A percentile compares a stretch with the other conserved stretches of the same genome.
Evolutionary conservation across 176 grass and related monocot genomes (phyloP).

Genomic region (Aegilops umbellulata): DNA sequence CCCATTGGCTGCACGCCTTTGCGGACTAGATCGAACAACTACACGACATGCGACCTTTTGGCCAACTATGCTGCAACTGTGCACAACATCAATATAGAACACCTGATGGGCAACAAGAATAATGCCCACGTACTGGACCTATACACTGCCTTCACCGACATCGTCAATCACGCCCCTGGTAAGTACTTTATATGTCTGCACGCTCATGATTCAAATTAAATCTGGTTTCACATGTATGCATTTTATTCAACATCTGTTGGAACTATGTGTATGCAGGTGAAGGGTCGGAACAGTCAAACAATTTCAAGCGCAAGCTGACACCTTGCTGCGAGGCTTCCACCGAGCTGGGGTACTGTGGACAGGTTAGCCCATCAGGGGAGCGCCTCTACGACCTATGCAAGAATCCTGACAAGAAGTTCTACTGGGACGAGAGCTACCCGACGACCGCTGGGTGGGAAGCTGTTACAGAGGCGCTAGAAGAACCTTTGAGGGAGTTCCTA

Average conservation of each 20-base stretch:
- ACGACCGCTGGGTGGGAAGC: no score
- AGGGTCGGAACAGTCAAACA: neutral
- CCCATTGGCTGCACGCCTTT: constrained; percentile 44
- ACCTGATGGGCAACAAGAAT: neutral
- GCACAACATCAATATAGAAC: neutral
- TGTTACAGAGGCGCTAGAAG: no score
- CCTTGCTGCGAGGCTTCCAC: neutral
- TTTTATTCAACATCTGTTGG: neutral
- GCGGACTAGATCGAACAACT: constrained; percentile 5
- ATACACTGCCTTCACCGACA: neutral
- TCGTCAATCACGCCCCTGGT: neutral
- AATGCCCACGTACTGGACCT: neutral
- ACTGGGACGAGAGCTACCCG: no score
- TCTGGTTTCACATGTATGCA: neutral
- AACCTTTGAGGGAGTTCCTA: no score
- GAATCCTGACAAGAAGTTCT: neutral
- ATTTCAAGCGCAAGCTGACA: neutral
- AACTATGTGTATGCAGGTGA: neutral
- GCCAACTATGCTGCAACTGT: neutral
- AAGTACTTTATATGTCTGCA: neutral
- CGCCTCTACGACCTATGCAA: neutral
- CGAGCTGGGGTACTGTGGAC: neutral
- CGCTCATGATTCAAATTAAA: neutral
- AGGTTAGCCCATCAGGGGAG: neutral
- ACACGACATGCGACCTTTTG: neutral